phyloP scores from a whole-genome alignment of 1,284 basidiomycete species.

The Rhodotorula sp. region DNA sequence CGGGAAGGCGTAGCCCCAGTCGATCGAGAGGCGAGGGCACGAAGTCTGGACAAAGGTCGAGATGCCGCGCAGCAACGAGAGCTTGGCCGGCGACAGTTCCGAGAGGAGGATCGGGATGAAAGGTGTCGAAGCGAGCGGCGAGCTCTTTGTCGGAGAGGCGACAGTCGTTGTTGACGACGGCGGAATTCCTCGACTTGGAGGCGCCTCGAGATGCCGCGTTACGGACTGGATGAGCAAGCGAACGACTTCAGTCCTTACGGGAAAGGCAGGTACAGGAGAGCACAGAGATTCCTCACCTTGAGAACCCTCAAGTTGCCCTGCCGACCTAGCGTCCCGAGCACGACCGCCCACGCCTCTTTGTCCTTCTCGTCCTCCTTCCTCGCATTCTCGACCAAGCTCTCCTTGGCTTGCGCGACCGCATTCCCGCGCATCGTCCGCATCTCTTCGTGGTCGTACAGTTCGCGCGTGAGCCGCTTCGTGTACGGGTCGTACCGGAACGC shows the following conservation, averaged over 20 bases:
- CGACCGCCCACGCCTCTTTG: conserved; percentile 73
- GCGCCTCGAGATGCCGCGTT: conserved; percentile 59
- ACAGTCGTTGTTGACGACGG: conserved; percentile 49
- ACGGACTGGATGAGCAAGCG: conserved; percentile 61
- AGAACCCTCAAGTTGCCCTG: conserved; percentile 91
- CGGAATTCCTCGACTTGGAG: conserved; percentile 40
- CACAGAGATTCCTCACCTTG: conserved; percentile 54
- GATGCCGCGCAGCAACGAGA: conserved; percentile 73
- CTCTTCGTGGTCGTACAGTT: conserved; percentile 83
- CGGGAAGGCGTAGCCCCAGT: conserved; percentile 96
- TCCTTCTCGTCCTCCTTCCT: conserved; percentile 5
- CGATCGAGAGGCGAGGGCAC: conserved; percentile 91
- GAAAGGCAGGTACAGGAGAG: background rate
- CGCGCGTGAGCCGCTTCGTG: conserved; percentile 91
- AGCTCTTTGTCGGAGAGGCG: conserved; percentile 7
- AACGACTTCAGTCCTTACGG: background rate
- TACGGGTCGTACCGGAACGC: conserved; percentile 99
- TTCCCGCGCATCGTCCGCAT: conserved; percentile 76
- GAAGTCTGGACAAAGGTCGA: conserved; percentile 92
- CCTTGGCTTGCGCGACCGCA: conserved; percentile 70
- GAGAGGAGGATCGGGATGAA: conserved; percentile 88
- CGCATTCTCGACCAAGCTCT: conserved; percentile 55
- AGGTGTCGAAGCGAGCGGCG: conserved; percentile 51
- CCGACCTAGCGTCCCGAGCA: conserved; percentile 89
- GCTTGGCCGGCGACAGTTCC: conserved; percentile 90